A percentile compares a stretch with the other conserved stretches of the same genome.
Evolutionary conservation across 345 rosid species (phyloP).

Genomic region (Arabidopsis arenosa): DNA sequence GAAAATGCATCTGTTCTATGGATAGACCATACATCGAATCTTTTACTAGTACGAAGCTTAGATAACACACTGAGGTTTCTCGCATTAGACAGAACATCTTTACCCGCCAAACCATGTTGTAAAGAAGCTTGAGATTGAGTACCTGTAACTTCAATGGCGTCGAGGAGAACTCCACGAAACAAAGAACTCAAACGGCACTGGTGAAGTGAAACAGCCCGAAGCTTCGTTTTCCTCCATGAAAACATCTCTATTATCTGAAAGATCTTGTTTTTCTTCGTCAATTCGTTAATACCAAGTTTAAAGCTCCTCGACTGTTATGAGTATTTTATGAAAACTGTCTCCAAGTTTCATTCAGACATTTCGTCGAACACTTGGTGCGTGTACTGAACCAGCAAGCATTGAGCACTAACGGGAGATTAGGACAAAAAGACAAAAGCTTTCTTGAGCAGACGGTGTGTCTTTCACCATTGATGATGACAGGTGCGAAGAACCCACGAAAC

Average conservation of each 20-base stretch:
- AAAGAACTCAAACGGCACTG: constrained; percentile 30
- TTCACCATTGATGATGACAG: constrained; percentile 2
- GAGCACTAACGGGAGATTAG: background rate
- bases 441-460: background rate
- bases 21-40: constrained; percentile 26
- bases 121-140: constrained; percentile 36
- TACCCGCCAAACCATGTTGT: constrained; percentile 13
- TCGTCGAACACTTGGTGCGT: constrained; percentile 38
- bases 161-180: constrained; percentile 32
- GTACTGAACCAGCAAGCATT: background rate
- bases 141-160: constrained; percentile 35
- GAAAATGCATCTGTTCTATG: constrained; percentile 49
- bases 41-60: constrained; percentile 3
- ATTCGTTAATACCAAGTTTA: background rate
- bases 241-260: constrained; percentile 22
- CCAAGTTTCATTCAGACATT: constrained; percentile 28
- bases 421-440: background rate
- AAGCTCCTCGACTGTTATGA: background rate
- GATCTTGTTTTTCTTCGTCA: background rate
- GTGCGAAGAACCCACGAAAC: background rate
- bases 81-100: background rate
- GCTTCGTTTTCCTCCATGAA: constrained; percentile 23
- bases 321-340: background rate
- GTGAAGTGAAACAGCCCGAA: constrained; percentile 27
- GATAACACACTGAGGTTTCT: constrained; percentile 21